Base-by-base conservation (phyloP, 495 filamentous ascomycete species). In the Penicillium cinerascens region DNA sequence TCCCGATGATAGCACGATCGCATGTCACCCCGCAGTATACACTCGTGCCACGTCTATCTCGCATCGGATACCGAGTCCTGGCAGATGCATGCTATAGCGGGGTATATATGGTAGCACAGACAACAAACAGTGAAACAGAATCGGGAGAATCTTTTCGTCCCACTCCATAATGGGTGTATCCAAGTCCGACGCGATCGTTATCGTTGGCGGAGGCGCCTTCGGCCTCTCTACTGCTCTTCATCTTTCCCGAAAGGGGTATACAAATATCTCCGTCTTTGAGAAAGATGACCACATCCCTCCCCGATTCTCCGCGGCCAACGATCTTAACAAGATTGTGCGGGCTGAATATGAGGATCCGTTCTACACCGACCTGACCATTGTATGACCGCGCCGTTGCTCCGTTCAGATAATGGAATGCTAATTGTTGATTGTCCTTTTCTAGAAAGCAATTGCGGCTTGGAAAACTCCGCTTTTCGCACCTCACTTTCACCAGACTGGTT, bases 271-370 rank as follows among this genome's bases (percentile, higher is more conserved):
- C 1, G 63, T 81, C 58, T 49, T 58, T 64, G 21, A 54, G 41
- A 59, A 56, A 29, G 46, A 64, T 42, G 44, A 61, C 13, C 46
- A 42, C 17, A 54, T 55, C 23, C 55, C 61, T 18, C 51, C 52
- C n/a, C 50, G 61, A 3, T 71, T 58, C 39, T 78, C 76, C 0
- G 79, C 79, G 7, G 76, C 69, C 23, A 72, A 74, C 50, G 78
- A 83, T 54, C 52, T 79, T 25, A 83, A 80, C 57, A 82, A 83
- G 65, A 81, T 82, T 42, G 59, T 82, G 18, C 71, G 80, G 6
- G 75, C 75, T 10, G 78, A 82, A 44, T 82, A 83, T 56, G 78
- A 80, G 42, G 78, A 81, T 57, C 67, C 67, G 4, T 79, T 80
- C 47, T 83, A 83, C 33, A 74, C 75, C 1, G 71, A 79, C 17